Percentiles rank a stretch among this genome's conserved stretches.
Evolutionary conservation across 2,329 filamentous ascomycete species (phyloP).

Genomic region (Verticillium zaregamsianum): DNA sequence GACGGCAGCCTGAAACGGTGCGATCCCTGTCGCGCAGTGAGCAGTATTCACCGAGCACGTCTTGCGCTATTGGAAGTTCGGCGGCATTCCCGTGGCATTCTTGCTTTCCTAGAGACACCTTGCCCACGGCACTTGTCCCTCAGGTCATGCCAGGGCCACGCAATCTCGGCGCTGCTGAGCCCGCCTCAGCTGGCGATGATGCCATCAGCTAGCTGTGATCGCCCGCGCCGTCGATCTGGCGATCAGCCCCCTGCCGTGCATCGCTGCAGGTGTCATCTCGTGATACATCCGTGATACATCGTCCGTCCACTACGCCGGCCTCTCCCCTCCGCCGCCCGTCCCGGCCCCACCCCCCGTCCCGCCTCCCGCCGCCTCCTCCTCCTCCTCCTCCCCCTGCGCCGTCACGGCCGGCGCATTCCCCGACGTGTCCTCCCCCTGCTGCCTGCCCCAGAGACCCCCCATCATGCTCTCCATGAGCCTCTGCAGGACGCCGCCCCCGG

Average conservation of each 20-base stretch:
- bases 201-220: conserved; percentile 6
- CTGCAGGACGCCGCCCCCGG: conserved; percentile 3
- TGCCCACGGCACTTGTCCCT: too few species aligned
- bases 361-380: conserved; percentile 9
- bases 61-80: too few species aligned
- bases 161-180: not conserved
- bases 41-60: conserved; percentile 9
- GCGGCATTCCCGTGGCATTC: too few species aligned
- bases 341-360: conserved; percentile 6
- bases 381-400: conserved; percentile 9
- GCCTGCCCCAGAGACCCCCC: not conserved
- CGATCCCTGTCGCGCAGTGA: conserved; percentile 8
- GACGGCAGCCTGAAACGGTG: too few species aligned
- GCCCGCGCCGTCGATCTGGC: conserved; percentile 6
- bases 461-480: not conserved
- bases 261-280: too few species aligned
- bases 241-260: not conserved
- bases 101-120: too few species aligned
- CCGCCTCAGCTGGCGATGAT: not conserved
- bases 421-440: too few species aligned
- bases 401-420: not conserved
- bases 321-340: conserved; percentile 5
- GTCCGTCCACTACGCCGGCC: not conserved
- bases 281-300: too few species aligned
- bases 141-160: too few species aligned